Evolutionary conservation across 2,329 filamentous ascomycete genomes (phyloP), one percentile per base, ranked within the genome.

Genomic region (Ophiostoma tasmaniense): DNA sequence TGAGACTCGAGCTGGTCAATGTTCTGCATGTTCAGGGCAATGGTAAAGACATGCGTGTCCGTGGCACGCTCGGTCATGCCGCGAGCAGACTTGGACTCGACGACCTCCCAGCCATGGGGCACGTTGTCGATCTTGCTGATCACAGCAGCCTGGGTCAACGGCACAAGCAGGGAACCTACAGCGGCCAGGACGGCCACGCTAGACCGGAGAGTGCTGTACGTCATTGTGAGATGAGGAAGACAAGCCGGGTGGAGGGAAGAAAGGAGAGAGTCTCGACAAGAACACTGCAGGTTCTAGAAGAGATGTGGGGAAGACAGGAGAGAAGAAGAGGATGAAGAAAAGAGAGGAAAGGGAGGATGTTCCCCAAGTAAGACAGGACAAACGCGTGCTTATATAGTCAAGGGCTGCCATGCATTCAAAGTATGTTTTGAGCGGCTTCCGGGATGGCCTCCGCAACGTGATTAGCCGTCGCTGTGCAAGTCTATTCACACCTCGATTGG

Each of bases 1-100:
- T 78, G 81, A 73, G 86, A 81, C 75, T 90, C 87, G 68, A 90
- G 83, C 13, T 73, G 68, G 45, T 72, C 70, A 1, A 74, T 67
- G 71, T 75, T 75, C 61, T 74, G 73, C 68, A 74, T 70, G 14
- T 72, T 67, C 59, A 77, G 73, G 3, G 72, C 73, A 37, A 77
- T 73, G 14, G 74, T 74, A 28, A 76, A 74, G 28, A 71, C 66
- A 50, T 73, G 68, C 2, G 67, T 68, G 67, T 70, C 68, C 3
- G 66, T 5, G 69, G 70, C 64, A 70, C 8, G 33, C 59, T 17
- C 25, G n/a, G 33, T 13, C 13, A 35, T 1, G 7, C 22, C 30
- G 30, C n/a, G 30, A 25, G 28, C 33, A 13, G 17, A 52, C 22
- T 42, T 66, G 22, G 59, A 2, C 25, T 39, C 50, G 8, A 61